These are phyloP conservation scores for Diaporthe batatas DNA, from an alignment of 2,329 filamentous ascomycete species.

Conservation along the genomic window DNA sequence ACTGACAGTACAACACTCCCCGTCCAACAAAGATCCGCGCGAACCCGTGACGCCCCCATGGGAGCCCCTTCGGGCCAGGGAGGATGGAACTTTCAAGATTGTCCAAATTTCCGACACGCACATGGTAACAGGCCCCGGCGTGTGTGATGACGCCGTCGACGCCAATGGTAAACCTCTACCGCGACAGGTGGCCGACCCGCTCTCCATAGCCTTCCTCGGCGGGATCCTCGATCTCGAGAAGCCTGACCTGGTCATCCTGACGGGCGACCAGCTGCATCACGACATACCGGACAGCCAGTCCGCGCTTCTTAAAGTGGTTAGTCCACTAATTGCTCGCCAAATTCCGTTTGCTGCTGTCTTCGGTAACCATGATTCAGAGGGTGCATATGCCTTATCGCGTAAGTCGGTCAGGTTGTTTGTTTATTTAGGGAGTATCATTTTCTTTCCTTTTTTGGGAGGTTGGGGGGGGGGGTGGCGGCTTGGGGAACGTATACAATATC, in stretches of 20 bases:
- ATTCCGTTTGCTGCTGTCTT: slow-evolving; percentile 80
- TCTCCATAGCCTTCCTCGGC: slow-evolving; percentile 76
- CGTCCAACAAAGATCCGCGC: slow-evolving; percentile 42
- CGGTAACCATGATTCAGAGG: slow-evolving; percentile 81
- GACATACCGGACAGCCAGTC: slow-evolving; percentile 51
- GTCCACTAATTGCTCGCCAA: slow-evolving; percentile 73
- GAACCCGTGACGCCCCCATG: slow-evolving; percentile 30
- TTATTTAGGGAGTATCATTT: no score
- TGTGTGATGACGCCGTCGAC: slow-evolving; percentile 51
- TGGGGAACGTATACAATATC: no score
- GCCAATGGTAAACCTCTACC: slow-evolving; percentile 50
- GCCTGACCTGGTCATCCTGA: slow-evolving; percentile 78
- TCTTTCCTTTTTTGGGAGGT: no score
- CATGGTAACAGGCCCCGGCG: slow-evolving; percentile 50
- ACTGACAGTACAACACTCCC: slow-evolving; percentile 49
- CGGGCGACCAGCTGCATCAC: slow-evolving; percentile 72
- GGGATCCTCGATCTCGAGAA: slow-evolving; percentile 77
- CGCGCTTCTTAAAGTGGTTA: slow-evolving; percentile 71
- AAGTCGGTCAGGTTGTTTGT: slow-evolving; percentile 48
- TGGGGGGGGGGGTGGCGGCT: no score
- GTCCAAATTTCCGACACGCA: slow-evolving; percentile 70
- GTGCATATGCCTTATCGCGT: slow-evolving; percentile 56
- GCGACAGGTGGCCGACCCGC: slow-evolving; percentile 74
- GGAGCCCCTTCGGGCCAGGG: slow-evolving; percentile 65
- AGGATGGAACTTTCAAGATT: slow-evolving; percentile 80